Evolutionary conservation across 2,329 filamentous ascomycete species (phyloP), one percentile per base, ranked within the genome.

Genomic region (Ramularia endophylla): DNA sequence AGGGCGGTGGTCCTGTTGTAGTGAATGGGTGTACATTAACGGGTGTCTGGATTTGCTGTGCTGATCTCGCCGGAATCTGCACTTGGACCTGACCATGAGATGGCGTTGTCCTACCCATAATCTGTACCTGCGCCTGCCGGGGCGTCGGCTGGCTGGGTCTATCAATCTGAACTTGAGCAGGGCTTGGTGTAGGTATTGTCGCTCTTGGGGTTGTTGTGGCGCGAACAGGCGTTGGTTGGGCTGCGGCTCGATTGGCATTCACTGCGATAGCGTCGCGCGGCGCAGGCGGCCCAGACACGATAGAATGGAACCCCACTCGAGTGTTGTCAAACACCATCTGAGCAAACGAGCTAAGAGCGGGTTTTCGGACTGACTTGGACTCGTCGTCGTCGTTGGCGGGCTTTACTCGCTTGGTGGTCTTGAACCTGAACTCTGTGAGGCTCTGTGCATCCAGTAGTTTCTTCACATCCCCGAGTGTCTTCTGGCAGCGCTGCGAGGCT

Each of bases 401-500:
- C 12, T 43, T 41, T 2, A 43, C 36, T 22, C 35, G 46, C 27
- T 50, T 49, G 3, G 48, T 47, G 27, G 30, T 38, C 42, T 56
- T 60, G 50, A 85, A 83, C 38, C 51, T 51, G 44, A 78, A 86
- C 55, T 83, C 69, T 8, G 83, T 82, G 48, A 85, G 69, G 46
- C 81, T 80, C n/a, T 81, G 76, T 2, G 80, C 75, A 57, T 81
- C 80, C 41, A 95, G 65, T 29, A 94, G 74, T 48, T 81, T 79
- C 43, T 86, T 77, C 20, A 95, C 71, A 60, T 90, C 81, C 53
- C 83, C 75, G 33, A 89, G 72, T 8, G 81, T 83, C 53, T 82
- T 79, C 53, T 85, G 81, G 34, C 89, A 69, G 49, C 79, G 77
- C 58, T 77, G 76, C 15, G 84, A 81, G 20, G 73, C 72, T 31